A percentile compares a stretch with the other conserved stretches of the same genome.
Conservation (phyloP, 352 stramenopile species). For the Nothophytophthora sp. region DNA sequence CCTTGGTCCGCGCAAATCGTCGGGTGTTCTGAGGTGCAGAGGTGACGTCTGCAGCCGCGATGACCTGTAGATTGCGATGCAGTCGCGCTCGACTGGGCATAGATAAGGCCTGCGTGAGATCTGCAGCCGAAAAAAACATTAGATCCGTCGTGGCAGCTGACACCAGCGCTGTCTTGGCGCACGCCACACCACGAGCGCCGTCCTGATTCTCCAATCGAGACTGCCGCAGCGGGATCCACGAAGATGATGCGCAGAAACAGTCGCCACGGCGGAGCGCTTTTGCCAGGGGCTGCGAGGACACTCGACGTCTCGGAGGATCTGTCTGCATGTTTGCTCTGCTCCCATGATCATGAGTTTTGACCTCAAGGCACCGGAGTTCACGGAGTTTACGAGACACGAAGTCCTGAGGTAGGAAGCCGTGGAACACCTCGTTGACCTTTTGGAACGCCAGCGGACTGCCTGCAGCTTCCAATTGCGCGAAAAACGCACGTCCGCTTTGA, state of each 20-base stretch:
- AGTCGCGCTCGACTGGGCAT: conserved; percentile 32
- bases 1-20: neutral
- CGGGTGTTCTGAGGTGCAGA: too few species aligned
- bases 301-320: neutral
- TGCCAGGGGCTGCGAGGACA: conserved; percentile 8
- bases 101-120: conserved; percentile 39
- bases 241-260: conserved; percentile 54
- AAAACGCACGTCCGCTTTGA: conserved; percentile 42
- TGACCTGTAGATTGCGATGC: conserved; percentile 37
- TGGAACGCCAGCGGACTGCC: conserved; percentile 52
- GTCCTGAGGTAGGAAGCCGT: conserved; percentile 50
- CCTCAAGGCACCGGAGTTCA: conserved; percentile 13
- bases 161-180: conserved; percentile 48
- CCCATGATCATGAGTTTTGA: too few species aligned
- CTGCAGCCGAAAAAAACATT: conserved; percentile 47
- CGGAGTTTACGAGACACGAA: conserved; percentile 29
- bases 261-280: conserved; percentile 36
- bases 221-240: conserved; percentile 47
- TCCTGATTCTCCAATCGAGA: conserved; percentile 19
- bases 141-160: conserved; percentile 42
- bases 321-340: conserved; percentile 9
- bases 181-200: conserved; percentile 24
- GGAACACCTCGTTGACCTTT: conserved; percentile 43
- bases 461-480: conserved; percentile 50
- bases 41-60: conserved; percentile 11